phyloP scores from a whole-genome alignment of 495 filamentous ascomycete species.

The Geoglossum glabrum region DNA sequence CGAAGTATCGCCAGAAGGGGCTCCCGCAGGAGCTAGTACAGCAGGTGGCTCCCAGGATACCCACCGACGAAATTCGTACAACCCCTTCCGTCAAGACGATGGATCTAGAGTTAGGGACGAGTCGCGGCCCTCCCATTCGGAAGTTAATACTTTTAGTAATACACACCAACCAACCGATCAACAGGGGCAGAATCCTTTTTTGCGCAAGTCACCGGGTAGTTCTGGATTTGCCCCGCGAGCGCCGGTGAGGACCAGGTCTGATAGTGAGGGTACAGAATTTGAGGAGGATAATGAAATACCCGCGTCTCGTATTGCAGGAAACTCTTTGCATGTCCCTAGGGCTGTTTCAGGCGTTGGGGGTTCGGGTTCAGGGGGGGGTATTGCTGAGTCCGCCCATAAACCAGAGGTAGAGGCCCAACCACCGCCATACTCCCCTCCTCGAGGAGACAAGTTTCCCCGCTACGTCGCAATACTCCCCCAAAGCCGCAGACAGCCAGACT shows the following conservation, averaged over 20 bases:
- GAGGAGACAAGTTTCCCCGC: constrained; percentile 5
- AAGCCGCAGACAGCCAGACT: constrained; percentile 8
- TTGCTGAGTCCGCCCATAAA: not conserved
- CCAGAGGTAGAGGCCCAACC: not conserved
- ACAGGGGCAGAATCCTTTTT: not conserved
- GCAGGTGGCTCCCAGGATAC: not conserved
- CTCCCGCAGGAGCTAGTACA: not conserved
- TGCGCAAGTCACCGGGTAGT: not conserved
- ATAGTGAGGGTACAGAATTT: not conserved
- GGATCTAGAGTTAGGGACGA: not conserved
- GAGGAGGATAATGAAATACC: not conserved
- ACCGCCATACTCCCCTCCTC: constrained; percentile 18
- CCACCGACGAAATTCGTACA: not conserved
- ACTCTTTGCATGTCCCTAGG: not conserved
- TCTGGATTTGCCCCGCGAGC: not conserved
- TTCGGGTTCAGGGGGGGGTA: not conserved
- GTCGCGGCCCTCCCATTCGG: no score
- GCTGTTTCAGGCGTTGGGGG: not conserved
- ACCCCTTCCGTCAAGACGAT: not conserved
- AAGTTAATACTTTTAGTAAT: not conserved
- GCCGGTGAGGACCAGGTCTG: not conserved
- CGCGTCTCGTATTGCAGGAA: not conserved
- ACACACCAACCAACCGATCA: not conserved
- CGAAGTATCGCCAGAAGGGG: not conserved
- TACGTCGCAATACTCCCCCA: no score